Conservation (phyloP, 2,329 filamentous ascomycete species). For the Alternaria sp. region DNA sequence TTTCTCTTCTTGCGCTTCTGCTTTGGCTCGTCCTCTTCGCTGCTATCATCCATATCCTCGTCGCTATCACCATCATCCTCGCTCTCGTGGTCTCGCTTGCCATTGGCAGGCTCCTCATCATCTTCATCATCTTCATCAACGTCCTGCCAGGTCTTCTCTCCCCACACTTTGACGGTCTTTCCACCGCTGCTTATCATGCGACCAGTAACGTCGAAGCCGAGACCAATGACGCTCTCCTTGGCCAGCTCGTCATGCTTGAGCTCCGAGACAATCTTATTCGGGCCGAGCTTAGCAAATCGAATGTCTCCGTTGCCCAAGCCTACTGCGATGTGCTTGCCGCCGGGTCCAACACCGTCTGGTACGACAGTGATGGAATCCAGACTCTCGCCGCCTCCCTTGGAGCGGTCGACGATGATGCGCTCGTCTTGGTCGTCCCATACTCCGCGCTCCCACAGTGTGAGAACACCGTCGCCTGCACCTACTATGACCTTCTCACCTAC, state of each 20-base stretch:
- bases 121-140: slow-evolving; percentile 54
- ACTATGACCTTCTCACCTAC: slow-evolving; percentile 80
- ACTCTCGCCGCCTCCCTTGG: slow-evolving; percentile 73
- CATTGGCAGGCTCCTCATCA: slow-evolving; percentile 40
- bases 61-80: slow-evolving; percentile 50
- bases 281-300: slow-evolving; percentile 76
- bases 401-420: slow-evolving; percentile 76
- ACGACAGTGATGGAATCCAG: slow-evolving; percentile 79
- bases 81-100: slow-evolving; percentile 50
- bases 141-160: slow-evolving; percentile 69
- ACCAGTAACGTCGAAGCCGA: slow-evolving; percentile 85
- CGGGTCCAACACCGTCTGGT: slow-evolving; percentile 72
- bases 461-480: slow-evolving; percentile 78
- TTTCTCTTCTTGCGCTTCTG: slow-evolving; percentile 56
- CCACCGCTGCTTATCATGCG: slow-evolving; percentile 92
- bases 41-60: slow-evolving; percentile 50
- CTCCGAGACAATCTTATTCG: slow-evolving; percentile 74
- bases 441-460: slow-evolving; percentile 94
- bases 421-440: slow-evolving; percentile 96
- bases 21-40: slow-evolving; percentile 55
- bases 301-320: slow-evolving; percentile 84
- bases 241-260: slow-evolving; percentile 78
- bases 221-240: slow-evolving; percentile 76
- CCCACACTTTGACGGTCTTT: slow-evolving; percentile 87
- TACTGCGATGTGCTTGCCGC: slow-evolving; percentile 77